phyloP scores from a whole-genome alignment of 257 asterid genomes.

The Solanum etuberosum region DNA sequence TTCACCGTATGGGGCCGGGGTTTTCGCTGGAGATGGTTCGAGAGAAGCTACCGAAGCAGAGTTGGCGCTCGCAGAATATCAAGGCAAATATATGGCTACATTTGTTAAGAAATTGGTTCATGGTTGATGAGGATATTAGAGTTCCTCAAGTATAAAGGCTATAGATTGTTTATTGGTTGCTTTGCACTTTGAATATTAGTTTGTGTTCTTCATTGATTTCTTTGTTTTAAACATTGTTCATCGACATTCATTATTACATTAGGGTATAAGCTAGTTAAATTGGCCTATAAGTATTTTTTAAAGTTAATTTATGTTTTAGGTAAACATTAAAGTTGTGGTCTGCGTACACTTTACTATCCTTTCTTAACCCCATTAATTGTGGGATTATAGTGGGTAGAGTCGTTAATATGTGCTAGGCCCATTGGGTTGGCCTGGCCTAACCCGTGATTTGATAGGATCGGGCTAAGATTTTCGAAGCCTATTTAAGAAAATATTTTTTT shows the following conservation, averaged over 20 bases:
- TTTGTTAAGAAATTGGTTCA: slow-evolving; percentile 17
- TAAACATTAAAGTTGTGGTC: not conserved
- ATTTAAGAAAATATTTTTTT: no score
- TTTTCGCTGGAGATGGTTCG: slow-evolving; percentile 30
- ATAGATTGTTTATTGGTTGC: not conserved
- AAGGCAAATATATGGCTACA: slow-evolving; percentile 37
- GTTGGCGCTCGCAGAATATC: slow-evolving; percentile 38
- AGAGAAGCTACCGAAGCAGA: slow-evolving; percentile 28
- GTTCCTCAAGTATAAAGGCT: not conserved
- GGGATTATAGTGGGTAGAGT: not conserved
- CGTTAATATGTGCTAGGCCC: no score
- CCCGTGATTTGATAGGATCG: no score
- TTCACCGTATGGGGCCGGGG: slow-evolving; percentile 44
- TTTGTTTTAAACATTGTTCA: not conserved
- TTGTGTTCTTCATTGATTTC: not conserved
- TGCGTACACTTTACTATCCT: not conserved
- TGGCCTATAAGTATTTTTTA: not conserved
- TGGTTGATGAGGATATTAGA: not conserved
- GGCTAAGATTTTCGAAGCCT: no score
- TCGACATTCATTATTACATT: not conserved
- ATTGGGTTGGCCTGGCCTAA: no score
- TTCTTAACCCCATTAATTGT: no score
- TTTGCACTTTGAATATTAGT: not conserved
- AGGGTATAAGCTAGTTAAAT: not conserved
- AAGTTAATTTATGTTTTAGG: not conserved